A percentile compares a stretch with the other conserved stretches of the same genome.
These are phyloP conservation scores for Royoungia palumana DNA, from an alignment of 768 basidiomycete species.

Conservation along the genomic window DNA sequence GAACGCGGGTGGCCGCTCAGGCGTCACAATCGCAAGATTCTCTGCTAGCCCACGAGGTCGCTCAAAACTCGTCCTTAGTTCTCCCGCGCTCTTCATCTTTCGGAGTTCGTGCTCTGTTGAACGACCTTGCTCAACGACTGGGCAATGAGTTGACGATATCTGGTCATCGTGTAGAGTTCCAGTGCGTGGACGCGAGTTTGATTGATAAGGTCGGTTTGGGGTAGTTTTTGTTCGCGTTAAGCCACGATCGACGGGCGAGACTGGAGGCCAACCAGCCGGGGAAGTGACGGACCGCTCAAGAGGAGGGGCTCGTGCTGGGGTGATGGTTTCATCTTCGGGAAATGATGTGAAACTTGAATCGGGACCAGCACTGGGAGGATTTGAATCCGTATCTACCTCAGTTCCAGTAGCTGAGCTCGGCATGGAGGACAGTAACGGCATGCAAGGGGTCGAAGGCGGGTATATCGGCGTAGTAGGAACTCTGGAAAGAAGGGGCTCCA, in stretches of 20 bases:
- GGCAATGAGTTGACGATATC: conserved; percentile 14
- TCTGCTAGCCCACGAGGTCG: conserved; percentile 23
- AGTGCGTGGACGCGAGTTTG: conserved; percentile 40
- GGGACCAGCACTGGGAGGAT: conserved; percentile 41
- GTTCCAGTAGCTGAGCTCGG: conserved; percentile 43
- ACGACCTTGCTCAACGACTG: conserved; percentile 36
- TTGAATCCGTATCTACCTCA: conserved; percentile 55
- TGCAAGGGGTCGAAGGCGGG: conserved; percentile 62
- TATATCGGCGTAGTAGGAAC: conserved; percentile 56
- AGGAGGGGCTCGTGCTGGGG: conserved; percentile 53
- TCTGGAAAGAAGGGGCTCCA: conserved; percentile 77
- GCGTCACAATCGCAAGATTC: conserved; percentile 31
- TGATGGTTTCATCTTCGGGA: conserved; percentile 72
- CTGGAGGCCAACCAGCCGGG: conserved; percentile 35
- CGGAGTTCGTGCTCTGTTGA: conserved; percentile 60
- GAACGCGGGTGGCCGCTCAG: conserved; percentile 41
- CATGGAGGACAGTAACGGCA: conserved; percentile 48
- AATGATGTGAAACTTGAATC: conserved; percentile 27
- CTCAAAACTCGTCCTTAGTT: conserved; percentile 48
- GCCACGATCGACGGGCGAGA: conserved; percentile 35
- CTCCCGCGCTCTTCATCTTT: conserved; percentile 86
- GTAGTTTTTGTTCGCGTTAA: conserved; percentile 72
- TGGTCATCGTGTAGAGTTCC: conserved; percentile 24
- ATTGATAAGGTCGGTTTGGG: conserved; percentile 54
- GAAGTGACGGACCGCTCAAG: conserved; percentile 52